Conservation (phyloP, 257 asterid species). For the Solanum paucissectum region DNA sequence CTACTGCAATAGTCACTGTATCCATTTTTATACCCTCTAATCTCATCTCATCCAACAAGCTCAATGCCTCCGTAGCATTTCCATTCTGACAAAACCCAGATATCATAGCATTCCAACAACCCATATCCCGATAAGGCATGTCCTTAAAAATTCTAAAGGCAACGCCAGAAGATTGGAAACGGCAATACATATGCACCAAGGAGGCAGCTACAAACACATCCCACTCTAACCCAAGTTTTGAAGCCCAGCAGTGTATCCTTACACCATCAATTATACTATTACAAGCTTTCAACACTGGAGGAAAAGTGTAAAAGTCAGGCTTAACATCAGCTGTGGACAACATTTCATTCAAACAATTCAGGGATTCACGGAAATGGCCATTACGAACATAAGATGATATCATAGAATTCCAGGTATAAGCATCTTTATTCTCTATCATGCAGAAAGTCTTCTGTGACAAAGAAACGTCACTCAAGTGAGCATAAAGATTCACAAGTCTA, state of each 20-base stretch:
- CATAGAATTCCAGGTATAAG: conserved; percentile 76
- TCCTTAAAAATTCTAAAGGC: conserved; percentile 48
- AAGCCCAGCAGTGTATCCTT: conserved; percentile 59
- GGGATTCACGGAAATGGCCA: conserved; percentile 38
- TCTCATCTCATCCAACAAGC: conserved; percentile 50
- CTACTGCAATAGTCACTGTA: conserved; percentile 49
- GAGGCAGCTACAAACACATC: conserved; percentile 81
- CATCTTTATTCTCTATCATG: conserved; percentile 40
- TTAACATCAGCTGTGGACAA: conserved; percentile 37
- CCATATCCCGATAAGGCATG: conserved; percentile 78
- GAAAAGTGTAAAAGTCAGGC: conserved; percentile 76
- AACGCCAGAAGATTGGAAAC: conserved; percentile 37
- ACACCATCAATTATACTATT: conserved; percentile 37
- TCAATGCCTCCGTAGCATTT: conserved; percentile 40
- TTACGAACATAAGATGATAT: conserved; percentile 56
- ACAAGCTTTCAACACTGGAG: conserved; percentile 67
- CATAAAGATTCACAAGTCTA: conserved; percentile 56
- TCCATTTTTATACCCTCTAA: conserved; percentile 54
- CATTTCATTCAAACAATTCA: conserved; percentile 51
- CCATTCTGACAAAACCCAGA: conserved; percentile 80
- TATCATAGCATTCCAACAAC: conserved; percentile 88
- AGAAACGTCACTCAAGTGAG: conserved; percentile 52
- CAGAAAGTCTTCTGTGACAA: conserved; percentile 37
- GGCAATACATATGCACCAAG: conserved; percentile 76
- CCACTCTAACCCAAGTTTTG: conserved; percentile 63